A percentile compares a stretch with the other conserved stretches of the same genome.
Evolutionary conservation across 2,329 filamentous ascomycete genomes (phyloP).

Genomic region (Pseudogymnoascus sp.): DNA sequence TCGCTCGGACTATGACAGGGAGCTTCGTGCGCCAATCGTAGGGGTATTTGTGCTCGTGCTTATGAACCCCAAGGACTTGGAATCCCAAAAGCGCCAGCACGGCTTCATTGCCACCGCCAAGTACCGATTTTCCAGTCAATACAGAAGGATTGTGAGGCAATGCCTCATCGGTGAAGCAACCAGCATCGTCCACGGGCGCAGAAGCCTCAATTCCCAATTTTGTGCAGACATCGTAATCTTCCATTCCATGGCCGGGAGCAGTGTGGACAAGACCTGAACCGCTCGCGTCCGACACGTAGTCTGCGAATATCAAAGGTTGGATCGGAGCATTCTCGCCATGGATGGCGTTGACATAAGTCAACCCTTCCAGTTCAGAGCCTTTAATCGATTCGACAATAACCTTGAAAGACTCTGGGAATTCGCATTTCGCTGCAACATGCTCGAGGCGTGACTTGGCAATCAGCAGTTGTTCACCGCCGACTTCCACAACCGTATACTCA

Average conservation of each 20-base stretch:
- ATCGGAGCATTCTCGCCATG: conserved; percentile 46
- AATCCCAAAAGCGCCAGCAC: conserved; percentile 62
- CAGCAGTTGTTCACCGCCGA: conserved; percentile 52
- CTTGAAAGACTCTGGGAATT: conserved; percentile 20
- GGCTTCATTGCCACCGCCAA: conserved; percentile 58
- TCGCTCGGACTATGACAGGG: conserved; percentile 84
- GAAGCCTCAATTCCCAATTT: conserved; percentile 62
- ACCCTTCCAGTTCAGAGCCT: conserved; percentile 57
- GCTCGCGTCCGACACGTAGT: conserved; percentile 84
- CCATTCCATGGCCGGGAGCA: conserved; percentile 91
- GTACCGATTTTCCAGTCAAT: conserved; percentile 64
- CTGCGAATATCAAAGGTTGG: conserved; percentile 70
- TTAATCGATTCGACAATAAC: conserved; percentile 48
- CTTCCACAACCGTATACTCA: conserved; percentile 60
- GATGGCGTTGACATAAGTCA: conserved; percentile 64
- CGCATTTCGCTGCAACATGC: conserved; percentile 42
- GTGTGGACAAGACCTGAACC: conserved; percentile 92
- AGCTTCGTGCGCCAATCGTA: conserved; percentile 97
- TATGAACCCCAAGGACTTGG: conserved; percentile 60
- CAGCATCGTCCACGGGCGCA: conserved; percentile 76
- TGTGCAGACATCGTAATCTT: conserved; percentile 81
- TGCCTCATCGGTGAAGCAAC: conserved; percentile 71
- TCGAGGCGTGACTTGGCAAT: conserved; percentile 65
- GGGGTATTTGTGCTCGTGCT: conserved; percentile 84
- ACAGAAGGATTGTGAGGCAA: conserved; percentile 59